Conservation (phyloP, 1,139 yeast species). For the Sugiyamaella neomexicana region DNA sequence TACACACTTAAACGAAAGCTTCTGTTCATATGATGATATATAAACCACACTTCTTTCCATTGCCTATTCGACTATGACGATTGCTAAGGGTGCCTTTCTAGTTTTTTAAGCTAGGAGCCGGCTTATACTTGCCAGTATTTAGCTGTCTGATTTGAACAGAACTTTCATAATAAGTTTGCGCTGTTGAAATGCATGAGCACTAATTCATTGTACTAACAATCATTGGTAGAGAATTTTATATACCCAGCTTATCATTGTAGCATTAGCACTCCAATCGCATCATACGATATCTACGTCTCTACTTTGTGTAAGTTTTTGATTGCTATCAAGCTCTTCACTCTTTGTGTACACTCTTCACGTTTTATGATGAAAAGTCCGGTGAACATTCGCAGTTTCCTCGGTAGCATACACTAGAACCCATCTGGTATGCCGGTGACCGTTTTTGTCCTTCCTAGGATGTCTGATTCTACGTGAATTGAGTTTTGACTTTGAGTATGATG, state of each 20-base stretch:
- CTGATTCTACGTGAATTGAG: constrained; percentile 42
- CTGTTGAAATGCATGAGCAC: not conserved
- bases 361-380: constrained; percentile 72
- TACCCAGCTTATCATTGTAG: not conserved
- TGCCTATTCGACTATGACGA: constrained; percentile 87
- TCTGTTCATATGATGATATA: constrained; percentile 33
- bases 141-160: constrained; percentile 57
- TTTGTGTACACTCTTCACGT: constrained; percentile 24
- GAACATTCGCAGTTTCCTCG: constrained; percentile 94
- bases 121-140: constrained; percentile 87
- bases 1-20: not conserved
- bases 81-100: constrained; percentile 61
- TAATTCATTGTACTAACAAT: constrained; percentile 5
- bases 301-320: constrained; percentile 3
- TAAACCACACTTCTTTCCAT: constrained; percentile 63
- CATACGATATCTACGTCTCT: too few species aligned
- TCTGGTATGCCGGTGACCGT: constrained; percentile 83
- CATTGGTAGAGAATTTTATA: not conserved
- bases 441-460: constrained; percentile 70
- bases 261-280: too few species aligned
- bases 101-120: constrained; percentile 32
- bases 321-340: not conserved
- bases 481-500: not conserved
- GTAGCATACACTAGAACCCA: constrained; percentile 83
- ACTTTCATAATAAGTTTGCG: not conserved